A percentile compares a stretch with the other conserved stretches of the same genome.
Evolutionary conservation across 148 eudicot genomes (phyloP).

Genomic region (Diospyros kaki): DNA sequence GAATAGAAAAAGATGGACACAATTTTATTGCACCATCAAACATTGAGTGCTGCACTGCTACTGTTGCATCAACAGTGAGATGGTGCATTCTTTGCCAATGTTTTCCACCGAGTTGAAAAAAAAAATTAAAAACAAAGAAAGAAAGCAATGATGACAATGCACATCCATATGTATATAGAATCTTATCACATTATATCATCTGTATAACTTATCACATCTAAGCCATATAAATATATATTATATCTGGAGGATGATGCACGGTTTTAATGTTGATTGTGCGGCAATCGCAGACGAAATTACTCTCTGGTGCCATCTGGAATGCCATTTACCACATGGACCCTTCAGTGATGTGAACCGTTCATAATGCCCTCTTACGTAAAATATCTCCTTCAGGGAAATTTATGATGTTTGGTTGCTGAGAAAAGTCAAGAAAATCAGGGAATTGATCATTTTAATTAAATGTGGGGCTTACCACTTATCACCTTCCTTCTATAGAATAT

Average conservation of each 20-base stretch:
- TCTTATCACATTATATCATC: conserved; percentile 22
- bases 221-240: not conserved
- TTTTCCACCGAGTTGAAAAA: conserved; percentile 10
- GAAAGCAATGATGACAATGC: not conserved
- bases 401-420: not conserved
- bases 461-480: too few species aligned
- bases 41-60: too few species aligned
- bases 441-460: too few species aligned
- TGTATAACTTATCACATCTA: conserved; percentile 15
- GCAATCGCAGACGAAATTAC: conserved; percentile 9
- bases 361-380: conserved; percentile 9
- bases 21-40: too few species aligned
- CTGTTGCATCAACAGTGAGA: not conserved
- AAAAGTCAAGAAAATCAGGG: not conserved
- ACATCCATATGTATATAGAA: conserved; percentile 9
- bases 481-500: too few species aligned
- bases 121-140: not conserved
- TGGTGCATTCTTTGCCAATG: conserved; percentile 12
- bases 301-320: conserved; percentile 13
- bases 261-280: not conserved
- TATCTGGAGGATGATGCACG: not conserved
- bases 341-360: conserved; percentile 4
- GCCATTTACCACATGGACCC: conserved; percentile 18
- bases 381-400: conserved; percentile 1
- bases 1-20: too few species aligned